Evolutionary conservation across 2,329 filamentous ascomycete species (phyloP).

Genomic region (Bipolaris bicolor): DNA sequence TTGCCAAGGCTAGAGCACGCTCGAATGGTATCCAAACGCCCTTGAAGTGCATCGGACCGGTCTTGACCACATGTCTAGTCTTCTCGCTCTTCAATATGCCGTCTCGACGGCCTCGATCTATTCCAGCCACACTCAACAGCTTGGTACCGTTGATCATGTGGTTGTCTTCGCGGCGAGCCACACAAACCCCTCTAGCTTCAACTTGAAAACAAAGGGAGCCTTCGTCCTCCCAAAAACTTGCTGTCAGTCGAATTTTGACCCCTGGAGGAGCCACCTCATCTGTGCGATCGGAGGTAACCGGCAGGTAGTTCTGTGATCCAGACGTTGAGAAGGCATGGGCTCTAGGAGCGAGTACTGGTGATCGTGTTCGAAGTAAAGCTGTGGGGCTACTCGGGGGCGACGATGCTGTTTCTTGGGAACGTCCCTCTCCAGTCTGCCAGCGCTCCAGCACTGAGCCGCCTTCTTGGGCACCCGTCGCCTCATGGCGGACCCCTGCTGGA

Average conservation of each 20-base stretch:
- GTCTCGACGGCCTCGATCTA: conserved; percentile 94
- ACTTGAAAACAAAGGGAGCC: conserved; percentile 97
- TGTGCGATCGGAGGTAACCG: conserved; percentile 77
- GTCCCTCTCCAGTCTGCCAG: background rate
- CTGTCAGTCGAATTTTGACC: conserved; percentile 95
- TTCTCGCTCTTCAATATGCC: conserved; percentile 99
- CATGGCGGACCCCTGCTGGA: background rate
- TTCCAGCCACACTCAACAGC: conserved; percentile 92
- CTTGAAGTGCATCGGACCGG: conserved; percentile 98
- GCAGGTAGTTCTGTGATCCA: conserved; percentile 45
- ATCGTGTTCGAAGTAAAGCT: background rate
- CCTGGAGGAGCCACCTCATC: conserved; percentile 90
- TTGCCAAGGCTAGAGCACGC: conserved; percentile 95
- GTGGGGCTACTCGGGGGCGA: background rate
- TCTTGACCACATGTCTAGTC: conserved; percentile 94
- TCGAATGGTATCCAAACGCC: conserved; percentile 90
- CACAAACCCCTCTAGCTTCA: conserved; percentile 93
- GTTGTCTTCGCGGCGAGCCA: conserved; percentile 95
- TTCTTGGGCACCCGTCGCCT: background rate
- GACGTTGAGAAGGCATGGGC: conserved; percentile 36
- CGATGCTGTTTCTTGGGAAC: background rate
- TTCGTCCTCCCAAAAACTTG: conserved; percentile 97
- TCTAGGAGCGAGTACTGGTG: conserved; percentile 42
- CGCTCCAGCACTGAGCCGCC: background rate
- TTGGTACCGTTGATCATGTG: conserved; percentile 99